Conservation (phyloP, 139 green algal species). For the Micractinium conductrix region DNA sequence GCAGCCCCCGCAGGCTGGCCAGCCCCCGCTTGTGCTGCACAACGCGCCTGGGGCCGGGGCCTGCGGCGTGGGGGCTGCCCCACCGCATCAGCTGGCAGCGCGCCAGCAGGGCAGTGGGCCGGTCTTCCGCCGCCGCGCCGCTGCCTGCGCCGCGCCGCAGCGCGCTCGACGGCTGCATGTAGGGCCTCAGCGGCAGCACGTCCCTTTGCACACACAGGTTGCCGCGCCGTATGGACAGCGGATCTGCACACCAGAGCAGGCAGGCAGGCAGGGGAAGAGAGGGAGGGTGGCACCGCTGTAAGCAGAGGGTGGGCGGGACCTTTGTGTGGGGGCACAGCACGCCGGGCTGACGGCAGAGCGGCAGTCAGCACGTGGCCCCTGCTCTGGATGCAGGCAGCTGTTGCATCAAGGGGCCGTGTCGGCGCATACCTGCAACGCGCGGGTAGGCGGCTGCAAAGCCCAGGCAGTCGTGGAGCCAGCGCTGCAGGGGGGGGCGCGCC, state of each 20-base stretch:
- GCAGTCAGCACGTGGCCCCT: too few species aligned
- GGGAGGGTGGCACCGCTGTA: not conserved
- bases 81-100: not conserved
- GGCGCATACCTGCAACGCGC: conserved; percentile 7
- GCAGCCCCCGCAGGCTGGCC: too few species aligned
- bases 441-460: conserved; percentile 38
- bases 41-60: not conserved
- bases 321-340: not conserved
- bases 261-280: not conserved
- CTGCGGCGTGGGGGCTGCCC: not conserved
- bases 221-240: not conserved
- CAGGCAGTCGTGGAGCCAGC: conserved; percentile 26
- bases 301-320: not conserved
- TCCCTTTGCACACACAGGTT: not conserved
- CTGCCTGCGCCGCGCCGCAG: not conserved
- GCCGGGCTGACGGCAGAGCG: too few species aligned
- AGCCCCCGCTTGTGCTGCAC: not conserved
- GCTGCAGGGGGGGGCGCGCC: not conserved
- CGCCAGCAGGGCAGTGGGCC: not conserved
- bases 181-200: conserved; percentile 40
- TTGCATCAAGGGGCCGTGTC: too few species aligned
- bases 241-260: not conserved
- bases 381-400: too few species aligned
- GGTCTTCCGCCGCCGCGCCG: too few species aligned
- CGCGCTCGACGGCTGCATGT: conserved; percentile 33